Evolutionary conservation across 257 asterid genomes (phyloP).

Genomic region (Solanum microdontum): DNA sequence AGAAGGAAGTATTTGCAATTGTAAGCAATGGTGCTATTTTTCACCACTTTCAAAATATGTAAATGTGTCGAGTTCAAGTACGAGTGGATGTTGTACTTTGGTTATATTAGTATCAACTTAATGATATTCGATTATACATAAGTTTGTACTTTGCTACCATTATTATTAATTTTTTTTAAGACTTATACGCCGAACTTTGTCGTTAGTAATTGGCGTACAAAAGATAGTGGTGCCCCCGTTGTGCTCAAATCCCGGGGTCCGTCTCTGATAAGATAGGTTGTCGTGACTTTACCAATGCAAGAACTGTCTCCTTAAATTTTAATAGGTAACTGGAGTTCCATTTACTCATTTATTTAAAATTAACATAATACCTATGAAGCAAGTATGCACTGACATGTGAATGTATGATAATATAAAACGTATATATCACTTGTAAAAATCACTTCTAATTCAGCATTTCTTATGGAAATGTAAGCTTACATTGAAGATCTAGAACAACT

Average conservation of each 20-base stretch:
- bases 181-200: background rate
- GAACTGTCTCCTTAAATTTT: background rate
- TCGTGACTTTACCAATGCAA: background rate
- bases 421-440: background rate
- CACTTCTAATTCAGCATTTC: background rate
- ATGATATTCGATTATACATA: background rate
- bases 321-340: background rate
- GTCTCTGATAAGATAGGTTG: background rate
- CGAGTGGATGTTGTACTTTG: background rate
- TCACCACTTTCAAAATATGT: background rate
- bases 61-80: background rate
- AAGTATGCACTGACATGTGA: background rate
- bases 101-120: background rate
- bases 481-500: background rate
- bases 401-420: background rate
- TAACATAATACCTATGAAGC: background rate
- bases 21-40: background rate
- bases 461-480: background rate
- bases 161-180: background rate
- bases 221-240: background rate
- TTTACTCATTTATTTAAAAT: background rate
- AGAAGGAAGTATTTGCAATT: background rate
- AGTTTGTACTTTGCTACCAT: background rate
- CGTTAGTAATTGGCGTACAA: background rate
- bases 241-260: background rate